Percentiles rank a stretch among this genome's conserved stretches.
Conservation (phyloP, 768 basidiomycete species). For the Cyclocybe aegerita region DNA sequence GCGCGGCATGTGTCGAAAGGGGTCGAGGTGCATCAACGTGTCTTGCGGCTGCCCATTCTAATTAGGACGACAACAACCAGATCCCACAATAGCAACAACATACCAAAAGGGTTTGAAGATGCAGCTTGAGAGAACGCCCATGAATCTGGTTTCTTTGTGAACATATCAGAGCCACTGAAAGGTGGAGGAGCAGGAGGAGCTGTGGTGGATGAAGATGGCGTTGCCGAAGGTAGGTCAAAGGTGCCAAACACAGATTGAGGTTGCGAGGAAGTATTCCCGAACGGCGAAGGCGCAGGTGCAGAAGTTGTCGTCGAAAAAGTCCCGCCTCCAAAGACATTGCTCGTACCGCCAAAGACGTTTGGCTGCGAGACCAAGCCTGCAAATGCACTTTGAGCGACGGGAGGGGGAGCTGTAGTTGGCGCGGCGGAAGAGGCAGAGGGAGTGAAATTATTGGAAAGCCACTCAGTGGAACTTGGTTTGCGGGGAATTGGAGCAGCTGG, state of each 20-base stretch:
- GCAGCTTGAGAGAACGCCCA: background rate
- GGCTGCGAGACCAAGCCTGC: conserved; percentile 35
- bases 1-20: background rate
- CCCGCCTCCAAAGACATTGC: conserved; percentile 20
- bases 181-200: background rate
- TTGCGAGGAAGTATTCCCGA: conserved; percentile 4
- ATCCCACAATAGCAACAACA: background rate
- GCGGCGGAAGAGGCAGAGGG: conserved; percentile 16
- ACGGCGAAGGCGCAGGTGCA: conserved; percentile 7
- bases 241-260: conserved; percentile 3
- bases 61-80: background rate
- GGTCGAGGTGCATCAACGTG: background rate
- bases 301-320: conserved; percentile 17
- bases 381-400: conserved; percentile 35
- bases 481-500: conserved; percentile 13
- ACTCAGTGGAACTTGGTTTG: conserved; percentile 17
- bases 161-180: background rate
- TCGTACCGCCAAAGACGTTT: conserved; percentile 36
- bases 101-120: conserved; percentile 8
- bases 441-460: conserved; percentile 8
- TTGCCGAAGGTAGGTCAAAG: conserved; percentile 5
- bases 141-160: background rate
- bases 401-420: conserved; percentile 11
- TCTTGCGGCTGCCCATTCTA: background rate
- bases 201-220: conserved; percentile 1